These are phyloP conservation scores for Saturnispora silvae DNA, from an alignment of 805 yeast species.

Conservation along the genomic window DNA sequence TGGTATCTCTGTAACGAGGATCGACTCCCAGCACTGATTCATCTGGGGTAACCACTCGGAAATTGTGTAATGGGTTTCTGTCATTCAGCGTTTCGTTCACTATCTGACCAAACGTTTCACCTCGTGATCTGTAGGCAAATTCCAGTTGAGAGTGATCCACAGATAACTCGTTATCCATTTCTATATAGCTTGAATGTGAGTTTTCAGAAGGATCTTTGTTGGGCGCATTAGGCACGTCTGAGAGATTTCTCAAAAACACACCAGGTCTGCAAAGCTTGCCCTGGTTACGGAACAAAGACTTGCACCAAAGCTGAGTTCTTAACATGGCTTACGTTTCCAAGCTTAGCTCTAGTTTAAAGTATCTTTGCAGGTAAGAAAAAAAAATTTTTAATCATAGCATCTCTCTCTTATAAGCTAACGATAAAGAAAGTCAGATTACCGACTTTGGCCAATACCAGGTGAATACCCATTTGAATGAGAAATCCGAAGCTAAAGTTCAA, in stretches of 20 bases:
- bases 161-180: slow-evolving; percentile 15
- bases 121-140: slow-evolving; percentile 28
- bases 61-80: slow-evolving; percentile 22
- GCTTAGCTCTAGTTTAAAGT: too few relatives aligned
- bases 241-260: not conserved
- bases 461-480: too few relatives aligned
- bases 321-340: too few relatives aligned
- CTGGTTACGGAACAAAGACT: too few relatives aligned
- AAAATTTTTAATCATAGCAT: too few relatives aligned
- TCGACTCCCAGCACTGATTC: slow-evolving; percentile 25
- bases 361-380: too few relatives aligned
- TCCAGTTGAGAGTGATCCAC: slow-evolving; percentile 19
- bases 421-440: too few relatives aligned
- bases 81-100: slow-evolving; percentile 30
- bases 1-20: slow-evolving; percentile 24
- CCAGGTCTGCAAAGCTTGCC: too few relatives aligned
- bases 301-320: too few relatives aligned
- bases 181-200: slow-evolving; percentile 14
- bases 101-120: slow-evolving; percentile 34
- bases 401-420: too few relatives aligned
- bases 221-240: not conserved
- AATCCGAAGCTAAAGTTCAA: not conserved
- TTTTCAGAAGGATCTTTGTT: slow-evolving; percentile 21
- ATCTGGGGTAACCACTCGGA: slow-evolving; percentile 29
- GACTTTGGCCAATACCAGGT: too few relatives aligned